Base-by-base conservation (phyloP, 2,329 filamentous ascomycete species). In the Fusarium heterosporum region DNA sequence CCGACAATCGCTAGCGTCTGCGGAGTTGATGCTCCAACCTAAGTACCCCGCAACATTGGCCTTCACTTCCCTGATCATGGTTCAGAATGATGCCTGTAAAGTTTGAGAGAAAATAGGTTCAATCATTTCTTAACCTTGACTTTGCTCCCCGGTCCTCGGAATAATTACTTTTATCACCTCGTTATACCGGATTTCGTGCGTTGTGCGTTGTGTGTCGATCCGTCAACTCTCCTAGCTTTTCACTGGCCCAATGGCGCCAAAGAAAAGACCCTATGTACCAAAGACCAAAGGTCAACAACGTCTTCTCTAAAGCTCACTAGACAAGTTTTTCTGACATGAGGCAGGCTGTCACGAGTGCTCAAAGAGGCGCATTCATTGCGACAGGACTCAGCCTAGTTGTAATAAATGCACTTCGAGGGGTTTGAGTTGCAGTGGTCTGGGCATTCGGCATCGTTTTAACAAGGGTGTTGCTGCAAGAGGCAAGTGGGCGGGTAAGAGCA, bases 401-500 rank as follows among this genome's bases (percentile, higher is more conserved):
- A 50, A 50, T 1, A 73, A 73, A 12, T 73, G 71, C n/a, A 34
- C 45, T 28, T 69, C 68, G 0, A 65, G 65, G 40, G 71, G 71
- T 5, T 2, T 73, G 3, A 71, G 30, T 13, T 73, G 71, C 26
- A 73, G 71, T 30, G 71, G 71, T 1, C 19, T 73, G 8, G 71
- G 71, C 0, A 61, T 73, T 51, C 61, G 71, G 1, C 71, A 72
- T 40, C 68, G 71, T 1, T 73, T 73, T 28, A 73, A 73, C 42
- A 61, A 73, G 50, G 71, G 71, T 8, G 65, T 73, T 16, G 71
- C 71, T 4, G 62, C 71, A 2, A 46, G 71, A 19, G 71, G 71
- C 1, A 73, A 72, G 30, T 73, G 71, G 71, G 69, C 56, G 8
- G 71, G 71, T 2, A 73, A 71, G 55, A 72, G 67, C 2, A 73